Conservation (phyloP, 352 stramenopile genomes). For the Phytophthora aleatoria region DNA sequence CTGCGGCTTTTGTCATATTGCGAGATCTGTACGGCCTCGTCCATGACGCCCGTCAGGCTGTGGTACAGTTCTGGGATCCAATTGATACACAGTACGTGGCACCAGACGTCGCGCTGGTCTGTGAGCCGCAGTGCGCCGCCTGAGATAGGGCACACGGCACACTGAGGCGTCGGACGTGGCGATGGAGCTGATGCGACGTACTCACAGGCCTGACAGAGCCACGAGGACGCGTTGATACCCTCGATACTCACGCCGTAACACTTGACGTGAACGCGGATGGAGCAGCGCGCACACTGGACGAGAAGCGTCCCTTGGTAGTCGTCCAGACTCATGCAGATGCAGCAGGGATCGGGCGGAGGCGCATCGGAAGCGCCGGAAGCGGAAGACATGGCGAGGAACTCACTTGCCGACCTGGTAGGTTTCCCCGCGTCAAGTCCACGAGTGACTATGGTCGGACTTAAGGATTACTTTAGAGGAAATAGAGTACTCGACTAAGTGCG, state of each 20-base stretch:
- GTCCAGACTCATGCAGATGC: slow-evolving; percentile 73
- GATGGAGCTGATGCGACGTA: slow-evolving; percentile 11
- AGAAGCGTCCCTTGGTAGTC: slow-evolving; percentile 69
- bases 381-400: slow-evolving; percentile 11
- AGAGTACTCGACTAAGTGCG: too few species aligned
- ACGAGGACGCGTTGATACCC: slow-evolving; percentile 39
- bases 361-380: slow-evolving; percentile 1
- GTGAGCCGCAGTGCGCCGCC: slow-evolving; percentile 78
- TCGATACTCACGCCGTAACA: slow-evolving; percentile 74
- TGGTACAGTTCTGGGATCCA: slow-evolving; percentile 90
- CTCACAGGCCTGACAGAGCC: slow-evolving; percentile 74
- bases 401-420: slow-evolving; percentile 1
- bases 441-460: neutral
- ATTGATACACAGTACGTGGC: slow-evolving; percentile 84
- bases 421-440: neutral
- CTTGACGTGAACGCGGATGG: slow-evolving; percentile 71
- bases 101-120: slow-evolving; percentile 65
- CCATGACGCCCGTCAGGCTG: slow-evolving; percentile 56
- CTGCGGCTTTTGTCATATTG: slow-evolving; percentile 72
- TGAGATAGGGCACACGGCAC: slow-evolving; percentile 66
- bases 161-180: slow-evolving; percentile 45
- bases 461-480: slow-evolving; percentile 1
- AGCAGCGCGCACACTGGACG: slow-evolving; percentile 65
- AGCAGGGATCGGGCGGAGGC: slow-evolving; percentile 38
- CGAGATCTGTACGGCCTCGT: slow-evolving; percentile 69